Evolutionary conservation across 495 filamentous ascomycete species (phyloP), one percentile per base, ranked within the genome.

Genomic region (Daldinia decipiens): DNA sequence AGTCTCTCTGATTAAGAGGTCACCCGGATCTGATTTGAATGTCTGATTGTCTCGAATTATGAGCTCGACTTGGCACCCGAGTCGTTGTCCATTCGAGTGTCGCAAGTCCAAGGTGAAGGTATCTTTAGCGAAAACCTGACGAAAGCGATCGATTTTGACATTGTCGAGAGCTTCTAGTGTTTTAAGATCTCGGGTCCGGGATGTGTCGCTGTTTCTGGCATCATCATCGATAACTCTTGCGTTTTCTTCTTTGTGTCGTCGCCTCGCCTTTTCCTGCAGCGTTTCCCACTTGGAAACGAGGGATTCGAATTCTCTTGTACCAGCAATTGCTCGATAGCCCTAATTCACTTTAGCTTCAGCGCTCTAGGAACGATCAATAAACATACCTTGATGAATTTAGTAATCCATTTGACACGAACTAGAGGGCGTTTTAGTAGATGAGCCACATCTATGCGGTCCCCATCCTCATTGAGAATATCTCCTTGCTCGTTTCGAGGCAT

Each of bases 401-500:
- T 84, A 59, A 98, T 87, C 78, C 94, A 92, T 77, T 98, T 98
- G 59, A 97, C 79, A 55, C 95, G 87, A 13, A 97, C 91, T 43
- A 98, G 81, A 3, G 95, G 95, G 56, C 94, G 84, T 78, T 97
- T 98, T 43, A 98, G 83, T 19, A 99, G 81, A 76, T 93, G 97
- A 11, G 94, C 95, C 62, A 99, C 95, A 81, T 98, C 95, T 53
- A 97, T 95, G 56, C 91, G 90, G 76, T 97, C 93, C 0, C 94
- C 95, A 60, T 95, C 86, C 38, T 86, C 86, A 51, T 91, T 87
- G 39, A 95, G 80, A 4, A 96, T 82, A 75, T 95, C 91, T 9
- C 93, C 93, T 59, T 93, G 86, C 64, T 90, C 88, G 69, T 96
- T 92, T 56, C 89, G 84, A 52, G 90, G 88, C 79, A 95, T 81